Percentiles rank a stretch among this genome's conserved stretches.
These are phyloP conservation scores for Colletotrichum aenigma DNA, from an alignment of 2,329 filamentous ascomycete species.

Conservation along the genomic window DNA sequence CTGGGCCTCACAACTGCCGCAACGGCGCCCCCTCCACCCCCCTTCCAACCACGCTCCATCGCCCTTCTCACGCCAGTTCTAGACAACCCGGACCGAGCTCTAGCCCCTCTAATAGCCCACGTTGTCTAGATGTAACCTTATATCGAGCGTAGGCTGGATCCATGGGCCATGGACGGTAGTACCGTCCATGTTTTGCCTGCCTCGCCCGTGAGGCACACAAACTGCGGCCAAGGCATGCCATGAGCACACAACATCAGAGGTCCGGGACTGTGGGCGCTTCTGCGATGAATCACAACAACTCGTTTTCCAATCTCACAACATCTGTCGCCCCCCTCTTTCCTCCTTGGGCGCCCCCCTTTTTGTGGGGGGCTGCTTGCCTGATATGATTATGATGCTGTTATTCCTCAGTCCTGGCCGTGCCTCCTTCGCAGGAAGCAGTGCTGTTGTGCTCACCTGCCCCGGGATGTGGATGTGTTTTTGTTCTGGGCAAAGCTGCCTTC, in stretches of 20 bases:
- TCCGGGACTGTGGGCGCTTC: neutral
- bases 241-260: conserved; percentile 1
- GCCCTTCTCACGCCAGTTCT: neutral
- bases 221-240: conserved; percentile 11
- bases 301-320: neutral
- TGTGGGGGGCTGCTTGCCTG: neutral
- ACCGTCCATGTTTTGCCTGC: neutral
- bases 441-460: neutral
- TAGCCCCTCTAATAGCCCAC: neutral
- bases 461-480: conserved; percentile 2
- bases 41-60: neutral
- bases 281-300: neutral
- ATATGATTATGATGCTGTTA: conserved; percentile 2
- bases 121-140: conserved; percentile 5
- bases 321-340: neutral
- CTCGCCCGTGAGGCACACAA: neutral
- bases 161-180: neutral
- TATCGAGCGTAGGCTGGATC: neutral
- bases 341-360: neutral
- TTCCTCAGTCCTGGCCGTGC: neutral
- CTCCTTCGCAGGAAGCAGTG: neutral
- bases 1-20: neutral
- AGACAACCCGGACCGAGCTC: neutral
- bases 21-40: neutral
- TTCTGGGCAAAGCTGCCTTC: neutral